Conservation (phyloP, 2,329 filamentous ascomycete species). For the Trichoderma arundinaceum region DNA sequence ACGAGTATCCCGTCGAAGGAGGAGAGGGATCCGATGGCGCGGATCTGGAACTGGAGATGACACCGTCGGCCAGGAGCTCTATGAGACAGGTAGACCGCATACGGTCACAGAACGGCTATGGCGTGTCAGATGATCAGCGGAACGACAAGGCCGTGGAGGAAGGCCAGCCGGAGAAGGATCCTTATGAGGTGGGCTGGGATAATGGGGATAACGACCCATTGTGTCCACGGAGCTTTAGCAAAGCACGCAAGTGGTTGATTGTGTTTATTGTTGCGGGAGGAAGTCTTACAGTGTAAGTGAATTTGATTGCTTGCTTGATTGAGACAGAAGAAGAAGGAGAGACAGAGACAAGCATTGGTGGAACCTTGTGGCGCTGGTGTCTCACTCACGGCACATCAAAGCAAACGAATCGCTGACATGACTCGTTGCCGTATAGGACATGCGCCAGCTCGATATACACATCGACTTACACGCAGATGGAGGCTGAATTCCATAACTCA, state of each 20-base stretch:
- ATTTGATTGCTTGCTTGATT: background rate
- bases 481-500: constrained; percentile 73
- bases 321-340: background rate
- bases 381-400: background rate
- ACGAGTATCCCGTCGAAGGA: background rate
- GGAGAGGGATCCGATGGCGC: background rate
- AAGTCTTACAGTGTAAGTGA: constrained; percentile 80
- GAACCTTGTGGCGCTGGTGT: constrained; percentile 13
- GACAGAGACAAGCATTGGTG: background rate
- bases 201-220: constrained; percentile 69
- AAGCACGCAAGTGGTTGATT: constrained; percentile 77
- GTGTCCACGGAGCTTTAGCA: constrained; percentile 73
- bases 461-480: constrained; percentile 77
- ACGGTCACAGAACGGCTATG: constrained; percentile 54
- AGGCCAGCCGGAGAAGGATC: constrained; percentile 46
- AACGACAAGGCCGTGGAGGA: constrained; percentile 17
- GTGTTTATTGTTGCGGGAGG: constrained; percentile 74
- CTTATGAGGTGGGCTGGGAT: constrained; percentile 65
- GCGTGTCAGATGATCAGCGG: constrained; percentile 44
- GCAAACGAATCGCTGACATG: background rate
- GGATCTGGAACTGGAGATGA: background rate
- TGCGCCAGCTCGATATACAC: constrained; percentile 90
- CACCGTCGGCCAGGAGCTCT: constrained; percentile 15
- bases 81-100: constrained; percentile 11
- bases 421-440: constrained; percentile 58